A percentile compares a stretch with the other conserved stretches of the same genome.
These are phyloP conservation scores for Xylaria sp. DNA, from an alignment of 495 filamentous ascomycete genomes.

Conservation along the genomic window DNA sequence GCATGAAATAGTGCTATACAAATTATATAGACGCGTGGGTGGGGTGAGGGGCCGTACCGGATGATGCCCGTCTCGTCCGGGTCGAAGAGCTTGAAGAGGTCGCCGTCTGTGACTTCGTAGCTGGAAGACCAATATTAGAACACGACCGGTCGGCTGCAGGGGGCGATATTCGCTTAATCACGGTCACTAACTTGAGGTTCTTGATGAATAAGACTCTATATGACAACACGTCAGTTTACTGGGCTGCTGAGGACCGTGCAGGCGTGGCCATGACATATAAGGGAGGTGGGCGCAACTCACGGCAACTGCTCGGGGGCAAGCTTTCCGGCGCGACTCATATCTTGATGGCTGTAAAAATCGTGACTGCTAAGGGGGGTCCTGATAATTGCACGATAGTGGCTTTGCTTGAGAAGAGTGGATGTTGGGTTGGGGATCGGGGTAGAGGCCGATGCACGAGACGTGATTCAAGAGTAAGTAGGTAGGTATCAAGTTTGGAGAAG, in stretches of 20 bases:
- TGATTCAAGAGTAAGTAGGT: constrained; percentile 19
- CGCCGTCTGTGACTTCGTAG: constrained; percentile 46
- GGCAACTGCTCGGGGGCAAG: constrained; percentile 92
- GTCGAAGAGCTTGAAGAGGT: constrained; percentile 46
- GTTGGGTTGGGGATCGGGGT: constrained; percentile 27
- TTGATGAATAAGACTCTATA: constrained; percentile 45
- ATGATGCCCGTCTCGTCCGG: constrained; percentile 44
- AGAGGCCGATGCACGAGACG: constrained; percentile 32
- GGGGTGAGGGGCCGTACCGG: constrained; percentile 34
- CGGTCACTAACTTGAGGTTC: constrained; percentile 42
- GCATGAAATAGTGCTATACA: not conserved
- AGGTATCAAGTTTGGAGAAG: constrained; percentile 27
- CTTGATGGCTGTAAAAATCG: constrained; percentile 41
- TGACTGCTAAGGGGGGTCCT: constrained; percentile 14
- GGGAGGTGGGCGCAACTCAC: constrained; percentile 54
- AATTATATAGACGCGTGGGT: not conserved
- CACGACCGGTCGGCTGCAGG: not conserved
- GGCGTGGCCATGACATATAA: not conserved
- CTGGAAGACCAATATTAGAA: constrained; percentile 21
- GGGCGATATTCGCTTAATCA: not conserved
- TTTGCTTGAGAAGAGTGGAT: constrained; percentile 13
- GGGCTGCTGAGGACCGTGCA: not conserved
- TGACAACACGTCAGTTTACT: constrained; percentile 31
- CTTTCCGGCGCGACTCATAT: constrained; percentile 79
- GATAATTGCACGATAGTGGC: constrained; percentile 21